A percentile compares a stretch with the other conserved stretches of the same genome.
These are phyloP conservation scores for Diaporthe vexans DNA, from an alignment of 2,329 filamentous ascomycete genomes.

Conservation along the genomic window DNA sequence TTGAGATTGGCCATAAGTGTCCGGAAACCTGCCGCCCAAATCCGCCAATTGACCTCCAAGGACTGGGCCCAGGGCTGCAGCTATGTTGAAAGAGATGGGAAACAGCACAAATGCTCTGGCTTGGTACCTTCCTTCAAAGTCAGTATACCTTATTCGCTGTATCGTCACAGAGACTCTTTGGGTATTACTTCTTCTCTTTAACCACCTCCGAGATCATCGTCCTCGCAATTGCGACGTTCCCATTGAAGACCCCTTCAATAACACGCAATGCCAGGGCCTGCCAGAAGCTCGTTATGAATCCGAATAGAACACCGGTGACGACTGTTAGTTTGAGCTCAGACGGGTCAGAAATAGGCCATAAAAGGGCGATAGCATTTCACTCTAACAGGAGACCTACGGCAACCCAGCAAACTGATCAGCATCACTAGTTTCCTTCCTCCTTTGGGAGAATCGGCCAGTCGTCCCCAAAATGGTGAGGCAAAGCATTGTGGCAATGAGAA, in stretches of 20 bases:
- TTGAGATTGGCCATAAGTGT: background rate
- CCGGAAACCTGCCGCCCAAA: background rate
- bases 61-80: background rate
- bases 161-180: background rate
- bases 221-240: background rate
- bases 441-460: background rate
- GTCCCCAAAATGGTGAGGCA: background rate
- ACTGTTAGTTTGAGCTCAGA: background rate
- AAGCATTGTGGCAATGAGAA: conserved; percentile 8
- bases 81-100: conserved; percentile 1
- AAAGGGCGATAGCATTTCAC: background rate
- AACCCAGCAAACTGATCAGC: background rate
- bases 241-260: background rate
- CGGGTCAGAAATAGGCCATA: background rate
- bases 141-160: background rate
- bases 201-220: conserved; percentile 6
- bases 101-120: background rate
- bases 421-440: background rate
- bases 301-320: background rate
- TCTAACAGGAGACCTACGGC: background rate
- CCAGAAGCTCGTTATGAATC: background rate
- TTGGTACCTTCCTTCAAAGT: background rate
- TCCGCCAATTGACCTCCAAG: background rate
- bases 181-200: background rate
- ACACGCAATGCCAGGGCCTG: background rate